Evolutionary conservation across 2,329 filamentous ascomycete genomes (phyloP).

Genomic region (Pezicula carpinea): DNA sequence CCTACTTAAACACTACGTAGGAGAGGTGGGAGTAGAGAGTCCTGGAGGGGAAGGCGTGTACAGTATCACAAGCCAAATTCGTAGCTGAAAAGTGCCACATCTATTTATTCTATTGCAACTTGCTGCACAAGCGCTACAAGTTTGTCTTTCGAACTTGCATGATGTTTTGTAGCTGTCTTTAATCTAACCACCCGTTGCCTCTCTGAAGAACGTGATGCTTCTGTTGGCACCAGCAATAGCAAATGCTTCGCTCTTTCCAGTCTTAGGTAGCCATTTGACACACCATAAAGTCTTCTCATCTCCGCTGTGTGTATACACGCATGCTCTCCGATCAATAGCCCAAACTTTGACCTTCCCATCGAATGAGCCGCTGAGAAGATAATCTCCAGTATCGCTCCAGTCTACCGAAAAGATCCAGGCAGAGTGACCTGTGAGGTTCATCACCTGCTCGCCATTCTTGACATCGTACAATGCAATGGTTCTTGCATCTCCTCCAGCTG

Average conservation of each 20-base stretch:
- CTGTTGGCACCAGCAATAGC: constrained; percentile 72
- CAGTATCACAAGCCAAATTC: too few relatives aligned
- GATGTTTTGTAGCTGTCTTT: background rate
- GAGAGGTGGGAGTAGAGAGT: too few relatives aligned
- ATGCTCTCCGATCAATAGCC: constrained; percentile 77
- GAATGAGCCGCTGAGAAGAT: constrained; percentile 79
- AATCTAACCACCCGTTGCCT: constrained; percentile 60
- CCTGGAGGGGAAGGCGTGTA: too few relatives aligned
- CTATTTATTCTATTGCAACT: too few relatives aligned
- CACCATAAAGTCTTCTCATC: constrained; percentile 81
- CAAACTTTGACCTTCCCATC: constrained; percentile 96
- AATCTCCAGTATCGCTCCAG: constrained; percentile 92
- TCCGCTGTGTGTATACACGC: constrained; percentile 91
- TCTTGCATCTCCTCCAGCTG: constrained; percentile 83
- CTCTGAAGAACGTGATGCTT: constrained; percentile 77
- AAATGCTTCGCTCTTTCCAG: constrained; percentile 62
- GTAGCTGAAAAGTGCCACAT: too few relatives aligned
- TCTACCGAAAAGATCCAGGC: constrained; percentile 89
- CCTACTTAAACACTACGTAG: too few relatives aligned
- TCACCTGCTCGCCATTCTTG: constrained; percentile 85
- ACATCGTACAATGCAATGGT: constrained; percentile 92
- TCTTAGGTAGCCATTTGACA: constrained; percentile 78
- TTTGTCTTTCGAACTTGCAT: too few relatives aligned
- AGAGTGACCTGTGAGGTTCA: constrained; percentile 72
- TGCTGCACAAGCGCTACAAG: too few relatives aligned